Base-by-base conservation (phyloP, 116 monocot genomes). In the Papilionanthe hybrid region DNA sequence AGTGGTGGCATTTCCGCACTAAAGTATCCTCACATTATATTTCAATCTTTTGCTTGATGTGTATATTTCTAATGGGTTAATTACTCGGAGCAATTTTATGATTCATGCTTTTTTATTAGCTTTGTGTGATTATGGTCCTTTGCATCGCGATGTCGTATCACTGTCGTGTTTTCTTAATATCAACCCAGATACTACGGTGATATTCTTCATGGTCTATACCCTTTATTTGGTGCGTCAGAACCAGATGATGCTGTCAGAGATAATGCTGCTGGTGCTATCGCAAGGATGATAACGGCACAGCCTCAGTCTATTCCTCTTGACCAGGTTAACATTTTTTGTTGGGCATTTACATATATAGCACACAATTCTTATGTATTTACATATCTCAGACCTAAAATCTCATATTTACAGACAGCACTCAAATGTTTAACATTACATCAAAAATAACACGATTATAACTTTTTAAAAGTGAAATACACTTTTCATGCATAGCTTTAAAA, bases 221-320 rank as follows among this genome's bases (percentile, higher is more conserved):
- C 92, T 74, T 81, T 99, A 55, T 94, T 99, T 85, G 88, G 94
- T 45, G 93, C 85, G 10, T 86, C 87, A 23, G 94, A 99, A 84
- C 78, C 87, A 15, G 98, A 93, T 84, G 85, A 85, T 85, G 98
- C 89, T 48, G 98, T 93, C 28, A 87, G 87, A 89, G 98, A 99
- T 75, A 99, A 99, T 90, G 98, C 93, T 83, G 91, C 91, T 42
- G 95, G 98, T 77, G 98, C 98, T 44, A 84, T 99, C 79, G 94
- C 94, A 82, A 88, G 98, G 82, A 99, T 99, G 98, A 93, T 99
- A 77, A 91, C 89, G 89, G 91, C 85, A 53, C 93, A 94, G 55
- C 95, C 94, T 75, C 91, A 99, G 55, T 91, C 90, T 65, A 66
- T 99, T 82, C 98, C 91, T 81, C 86, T 99, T 7, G 87, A 87